A percentile compares a stretch with the other conserved stretches of the same genome.
Evolutionary conservation across 2,329 filamentous ascomycete species (phyloP).

Genomic region (Talaromyces marneffei): DNA sequence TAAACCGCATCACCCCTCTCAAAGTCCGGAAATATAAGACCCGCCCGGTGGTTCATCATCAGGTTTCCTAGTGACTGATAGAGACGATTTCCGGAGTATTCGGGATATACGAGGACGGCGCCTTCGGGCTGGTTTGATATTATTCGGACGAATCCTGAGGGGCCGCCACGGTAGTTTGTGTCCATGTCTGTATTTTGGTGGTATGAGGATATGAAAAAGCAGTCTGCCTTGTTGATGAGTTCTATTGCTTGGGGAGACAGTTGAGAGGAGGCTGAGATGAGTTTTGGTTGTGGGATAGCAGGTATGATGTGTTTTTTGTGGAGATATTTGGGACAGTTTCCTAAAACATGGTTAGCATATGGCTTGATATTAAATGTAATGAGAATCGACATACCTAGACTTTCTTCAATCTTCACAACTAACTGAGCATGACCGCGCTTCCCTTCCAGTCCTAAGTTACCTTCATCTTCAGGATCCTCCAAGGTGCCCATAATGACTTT

Average conservation of each 20-base stretch:
- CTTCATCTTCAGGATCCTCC: constrained; percentile 24
- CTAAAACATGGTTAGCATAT: constrained; percentile 25
- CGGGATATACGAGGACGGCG: constrained; percentile 64
- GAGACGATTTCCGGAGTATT: constrained; percentile 77
- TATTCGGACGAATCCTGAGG: constrained; percentile 66
- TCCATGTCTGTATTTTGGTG: constrained; percentile 65
- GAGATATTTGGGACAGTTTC: constrained; percentile 83
- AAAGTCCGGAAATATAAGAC: constrained; percentile 69
- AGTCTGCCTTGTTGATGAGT: constrained; percentile 60
- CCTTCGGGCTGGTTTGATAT: constrained; percentile 47
- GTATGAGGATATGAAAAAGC: constrained; percentile 71
- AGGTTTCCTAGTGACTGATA: constrained; percentile 83
- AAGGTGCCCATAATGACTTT: constrained; percentile 61
- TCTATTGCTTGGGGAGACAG: constrained; percentile 52
- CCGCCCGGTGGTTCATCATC: constrained; percentile 58
- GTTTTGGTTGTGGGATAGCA: constrained; percentile 48
- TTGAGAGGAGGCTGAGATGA: constrained; percentile 44
- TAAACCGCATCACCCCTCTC: constrained; percentile 68
- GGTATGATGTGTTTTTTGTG: constrained; percentile 63
- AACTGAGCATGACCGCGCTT: constrained; percentile 47
- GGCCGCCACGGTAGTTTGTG: constrained; percentile 73
- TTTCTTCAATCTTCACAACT: constrained; percentile 64
- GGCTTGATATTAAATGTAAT: constrained; percentile 9
- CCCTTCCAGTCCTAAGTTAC: constrained; percentile 14
- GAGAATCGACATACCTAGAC: constrained; percentile 45